Evolutionary conservation across 1,139 yeast genomes (phyloP).

Genomic region (Candida sanyaensis): DNA sequence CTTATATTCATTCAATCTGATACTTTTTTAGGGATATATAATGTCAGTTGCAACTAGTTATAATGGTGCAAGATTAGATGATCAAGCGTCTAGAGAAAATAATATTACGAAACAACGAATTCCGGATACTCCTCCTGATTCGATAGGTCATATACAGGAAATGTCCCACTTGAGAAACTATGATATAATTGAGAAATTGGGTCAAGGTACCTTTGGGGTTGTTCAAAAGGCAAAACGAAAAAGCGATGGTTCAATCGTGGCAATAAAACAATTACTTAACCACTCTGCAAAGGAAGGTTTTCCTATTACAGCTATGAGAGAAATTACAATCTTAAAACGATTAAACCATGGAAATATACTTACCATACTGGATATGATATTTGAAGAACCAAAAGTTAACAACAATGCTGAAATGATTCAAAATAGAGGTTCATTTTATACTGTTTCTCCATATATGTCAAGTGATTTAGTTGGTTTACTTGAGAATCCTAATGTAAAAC

Average conservation of each 20-base stretch:
- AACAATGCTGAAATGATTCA: conserved; percentile 34
- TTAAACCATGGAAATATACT: conserved; percentile 72
- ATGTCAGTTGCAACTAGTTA: conserved; percentile 2
- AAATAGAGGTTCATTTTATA: conserved; percentile 64
- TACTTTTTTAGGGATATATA: background rate
- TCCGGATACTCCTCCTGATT: conserved; percentile 3
- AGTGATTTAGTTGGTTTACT: conserved; percentile 92
- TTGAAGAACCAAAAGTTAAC: conserved; percentile 53
- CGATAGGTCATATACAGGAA: conserved; percentile 17
- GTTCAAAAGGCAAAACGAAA: conserved; percentile 44
- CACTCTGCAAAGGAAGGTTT: conserved; percentile 89
- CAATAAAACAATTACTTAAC: conserved; percentile 75
- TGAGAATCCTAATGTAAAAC: conserved; percentile 72
- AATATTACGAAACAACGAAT: background rate
- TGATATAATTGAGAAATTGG: conserved; percentile 40
- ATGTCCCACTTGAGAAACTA: conserved; percentile 37
- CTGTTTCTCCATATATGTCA: conserved; percentile 93
- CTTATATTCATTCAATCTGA: background rate
- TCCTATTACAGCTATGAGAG: conserved; percentile 95
- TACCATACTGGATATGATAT: conserved; percentile 79
- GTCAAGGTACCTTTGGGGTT: conserved; percentile 53
- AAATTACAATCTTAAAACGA: conserved; percentile 78
- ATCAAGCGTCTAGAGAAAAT: background rate
- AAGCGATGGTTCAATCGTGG: conserved; percentile 37
- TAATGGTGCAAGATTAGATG: background rate